phyloP scores from a whole-genome alignment of 768 basidiomycete species.

The Mycena metata region DNA sequence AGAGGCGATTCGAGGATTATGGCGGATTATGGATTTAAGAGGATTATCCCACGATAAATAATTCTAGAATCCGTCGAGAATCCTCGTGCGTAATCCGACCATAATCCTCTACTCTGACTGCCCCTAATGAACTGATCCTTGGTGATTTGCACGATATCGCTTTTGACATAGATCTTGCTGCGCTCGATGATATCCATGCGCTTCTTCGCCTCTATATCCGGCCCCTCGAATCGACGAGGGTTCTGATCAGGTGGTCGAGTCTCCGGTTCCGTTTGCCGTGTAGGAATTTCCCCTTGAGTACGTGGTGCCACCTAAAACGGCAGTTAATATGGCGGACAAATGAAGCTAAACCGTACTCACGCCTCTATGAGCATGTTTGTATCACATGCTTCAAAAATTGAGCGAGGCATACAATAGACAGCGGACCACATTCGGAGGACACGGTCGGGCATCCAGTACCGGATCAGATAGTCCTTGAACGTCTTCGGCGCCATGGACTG shows the following conservation, averaged over 20 bases:
- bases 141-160: slow-evolving; percentile 12
- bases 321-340: no score
- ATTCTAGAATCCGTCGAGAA: no score
- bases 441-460: background rate
- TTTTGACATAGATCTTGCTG: slow-evolving; percentile 2
- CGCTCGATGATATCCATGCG: slow-evolving; percentile 16
- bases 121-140: slow-evolving; percentile 14
- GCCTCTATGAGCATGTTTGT: background rate
- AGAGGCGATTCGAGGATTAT: no score
- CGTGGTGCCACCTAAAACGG: slow-evolving; percentile 41
- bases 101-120: no score
- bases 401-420: background rate
- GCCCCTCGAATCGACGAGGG: slow-evolving; percentile 42
- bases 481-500: background rate
- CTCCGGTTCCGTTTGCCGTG: slow-evolving; percentile 41
- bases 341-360: background rate
- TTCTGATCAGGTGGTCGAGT: slow-evolving; percentile 41
- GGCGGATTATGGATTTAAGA: no score
- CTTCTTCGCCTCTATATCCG: slow-evolving; percentile 38
- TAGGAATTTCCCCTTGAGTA: slow-evolving; percentile 46
- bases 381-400: background rate
- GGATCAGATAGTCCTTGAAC: background rate
- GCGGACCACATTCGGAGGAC: background rate
- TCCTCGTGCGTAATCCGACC: no score
- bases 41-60: no score